Evolutionary conservation across 2,329 filamentous ascomycete genomes (phyloP), one percentile per base, ranked within the genome.

Genomic region (Claviceps quebecensis): DNA sequence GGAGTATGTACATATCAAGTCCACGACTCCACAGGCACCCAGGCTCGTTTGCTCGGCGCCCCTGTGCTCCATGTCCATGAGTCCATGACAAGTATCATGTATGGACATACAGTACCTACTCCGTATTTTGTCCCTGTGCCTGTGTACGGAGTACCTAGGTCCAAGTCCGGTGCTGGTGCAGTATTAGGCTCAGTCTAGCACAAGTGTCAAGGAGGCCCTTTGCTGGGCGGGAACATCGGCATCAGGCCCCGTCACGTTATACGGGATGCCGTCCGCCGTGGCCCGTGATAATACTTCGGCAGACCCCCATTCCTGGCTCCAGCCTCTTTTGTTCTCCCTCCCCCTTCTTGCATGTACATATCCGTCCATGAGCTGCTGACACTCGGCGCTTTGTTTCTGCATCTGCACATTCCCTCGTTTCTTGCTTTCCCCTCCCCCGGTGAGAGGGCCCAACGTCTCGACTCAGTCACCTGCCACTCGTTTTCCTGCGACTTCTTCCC

Each of bases 391-490:
- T 45, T 45, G 8, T 36, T 17, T 17, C 19, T 34, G 23, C n/a
- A 14, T 22, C 6, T 45, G 45, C 29, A 40, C 39, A 41, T 48
- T 7, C 50, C 34, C 44, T 52, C 50, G 23, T 52, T 48, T 36
- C 17, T 43, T 45, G 13, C 17, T 26, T 4, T 26, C 38, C 50
- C 19, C 45, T 44, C 38, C 45, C 45, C 49, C 13, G 50, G 50
- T 48, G 50, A 48, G 45, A 52, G 50, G 37, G n/a, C 40, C 29
- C 13, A 22, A 22, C 41, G 17, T 45, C 22, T 45, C 26, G 17
- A 49, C 29, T 45, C 26, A 47, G 43, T 52, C 52, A 53, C 45
- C 47, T 49, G 44, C 40, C 50, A 52, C 37, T 52, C 50, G 19
- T 52, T 52, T 43, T 29, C 17, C 22, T 14, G 45, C 17, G 23